Base-by-base conservation (phyloP, 768 basidiomycete species). In the Phlebiopsis gigantea region DNA sequence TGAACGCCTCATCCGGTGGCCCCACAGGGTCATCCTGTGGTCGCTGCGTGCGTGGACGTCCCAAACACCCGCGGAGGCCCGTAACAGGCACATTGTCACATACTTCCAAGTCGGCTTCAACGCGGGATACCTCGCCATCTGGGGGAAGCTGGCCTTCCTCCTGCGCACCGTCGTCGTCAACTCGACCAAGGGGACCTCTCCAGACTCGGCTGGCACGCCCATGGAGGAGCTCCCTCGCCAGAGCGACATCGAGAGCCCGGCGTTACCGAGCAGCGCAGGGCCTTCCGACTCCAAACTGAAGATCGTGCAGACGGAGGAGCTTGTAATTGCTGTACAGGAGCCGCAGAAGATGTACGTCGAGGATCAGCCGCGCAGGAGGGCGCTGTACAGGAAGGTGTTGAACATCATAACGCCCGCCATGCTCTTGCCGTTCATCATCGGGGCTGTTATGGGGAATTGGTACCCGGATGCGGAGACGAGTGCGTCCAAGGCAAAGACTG, bases 71-170 rank as follows among this genome's bases (percentile, higher is more conserved):
- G 15, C 49, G 2, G 41, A 60, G 34, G 42, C 28, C 9, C 7
- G n/a, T 22, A 24, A 21, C 47, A 24, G 44, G 25, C 26, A 41
- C 17, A 49, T 56, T 12, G 50, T 43, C 2, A 44, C 21, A 15
- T 60, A 60, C 49, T 53, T 31, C 48, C 59, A 60, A 21, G 52
- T 51, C 17, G 24, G 55, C 21, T 56, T 34, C 52, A 44, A 14
- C 26, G 48, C 29, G 25, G 59, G 55, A 8, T 60, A 52, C 55
- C 17, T 51, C 34, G 50, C 50, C 12, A 51, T 51, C 19, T 51
- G 19, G 21, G 50, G 47, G 26, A 48, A 48, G n/a, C 47, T 48
- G 26, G n/a, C 30, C 47, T 26, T 21, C 15, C 15, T 21, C 26
- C 28, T 48, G 12, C 26, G 21, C 17, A 4, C 47, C 9, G n/a